phyloP scores from a whole-genome alignment of 208 protist genomes.

The Dictyostelium gargantuum region DNA sequence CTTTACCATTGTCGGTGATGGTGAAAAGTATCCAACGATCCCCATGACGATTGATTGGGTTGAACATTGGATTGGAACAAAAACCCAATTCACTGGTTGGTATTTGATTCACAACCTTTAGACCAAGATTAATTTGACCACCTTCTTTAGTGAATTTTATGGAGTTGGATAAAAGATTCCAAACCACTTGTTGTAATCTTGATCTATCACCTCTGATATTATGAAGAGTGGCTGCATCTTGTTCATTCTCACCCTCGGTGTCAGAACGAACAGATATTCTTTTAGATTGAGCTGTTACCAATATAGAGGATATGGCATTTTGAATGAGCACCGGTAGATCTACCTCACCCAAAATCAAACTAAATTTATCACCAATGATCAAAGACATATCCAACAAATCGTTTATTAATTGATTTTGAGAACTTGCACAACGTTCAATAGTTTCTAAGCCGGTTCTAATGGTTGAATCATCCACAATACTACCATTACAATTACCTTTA shows the following conservation, averaged over 20 bases:
- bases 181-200: slow-evolving; percentile 59
- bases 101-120: background rate
- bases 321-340: background rate
- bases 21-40: background rate
- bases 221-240: background rate
- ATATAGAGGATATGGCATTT: background rate
- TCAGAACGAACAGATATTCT: background rate
- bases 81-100: background rate
- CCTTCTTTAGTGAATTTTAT: slow-evolving; percentile 65
- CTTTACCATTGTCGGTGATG: slow-evolving; percentile 4
- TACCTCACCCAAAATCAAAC: background rate
- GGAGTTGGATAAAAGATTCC: slow-evolving; percentile 58
- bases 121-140: background rate
- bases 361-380: slow-evolving; percentile 47
- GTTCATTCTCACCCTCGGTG: background rate
- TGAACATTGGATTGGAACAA: background rate
- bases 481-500: no score
- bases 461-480: background rate
- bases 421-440: slow-evolving; percentile 32
- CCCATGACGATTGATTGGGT: background rate
- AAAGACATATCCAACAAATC: slow-evolving; percentile 54
- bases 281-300: background rate
- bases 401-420: slow-evolving; percentile 46
- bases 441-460: slow-evolving; percentile 8
- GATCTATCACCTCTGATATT: slow-evolving; percentile 4